phyloP scores from a whole-genome alignment of 2,329 filamentous ascomycete species.

The Colletotrichum somersetense region DNA sequence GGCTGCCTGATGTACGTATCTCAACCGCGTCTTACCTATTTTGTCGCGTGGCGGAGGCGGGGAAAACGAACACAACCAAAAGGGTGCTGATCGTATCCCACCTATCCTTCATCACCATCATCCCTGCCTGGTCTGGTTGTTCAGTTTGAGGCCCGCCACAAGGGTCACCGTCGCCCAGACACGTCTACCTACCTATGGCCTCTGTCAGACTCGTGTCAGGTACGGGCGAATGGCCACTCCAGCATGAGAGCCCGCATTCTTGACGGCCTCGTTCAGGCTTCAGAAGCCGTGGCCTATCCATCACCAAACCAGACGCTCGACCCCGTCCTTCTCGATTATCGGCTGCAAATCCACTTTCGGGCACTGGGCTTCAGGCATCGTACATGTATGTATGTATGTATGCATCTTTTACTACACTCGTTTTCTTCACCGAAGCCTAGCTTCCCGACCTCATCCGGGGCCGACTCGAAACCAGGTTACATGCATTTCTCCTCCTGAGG shows the following conservation, averaged over 20 bases:
- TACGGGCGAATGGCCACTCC: neutral
- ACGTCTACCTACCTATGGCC: neutral
- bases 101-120: neutral
- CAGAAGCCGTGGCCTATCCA: neutral
- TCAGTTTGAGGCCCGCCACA: slow-evolving; percentile 13
- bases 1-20: slow-evolving; percentile 22
- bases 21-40: neutral
- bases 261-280: neutral
- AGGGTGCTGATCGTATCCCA: neutral
- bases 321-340: neutral
- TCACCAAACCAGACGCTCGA: neutral
- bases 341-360: neutral
- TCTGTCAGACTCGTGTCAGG: neutral
- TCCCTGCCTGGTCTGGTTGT: neutral
- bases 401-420: no score
- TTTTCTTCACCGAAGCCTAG: neutral
- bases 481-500: neutral
- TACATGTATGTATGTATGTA: no score
- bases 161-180: neutral
- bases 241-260: neutral
- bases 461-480: no score
- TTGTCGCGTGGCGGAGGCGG: neutral
- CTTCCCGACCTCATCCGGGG: neutral
- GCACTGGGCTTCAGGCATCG: neutral
- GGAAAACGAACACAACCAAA: slow-evolving; percentile 1